Conservation (phyloP, 768 basidiomycete species). For the Pseudohyphozyma bogoriensis region DNA sequence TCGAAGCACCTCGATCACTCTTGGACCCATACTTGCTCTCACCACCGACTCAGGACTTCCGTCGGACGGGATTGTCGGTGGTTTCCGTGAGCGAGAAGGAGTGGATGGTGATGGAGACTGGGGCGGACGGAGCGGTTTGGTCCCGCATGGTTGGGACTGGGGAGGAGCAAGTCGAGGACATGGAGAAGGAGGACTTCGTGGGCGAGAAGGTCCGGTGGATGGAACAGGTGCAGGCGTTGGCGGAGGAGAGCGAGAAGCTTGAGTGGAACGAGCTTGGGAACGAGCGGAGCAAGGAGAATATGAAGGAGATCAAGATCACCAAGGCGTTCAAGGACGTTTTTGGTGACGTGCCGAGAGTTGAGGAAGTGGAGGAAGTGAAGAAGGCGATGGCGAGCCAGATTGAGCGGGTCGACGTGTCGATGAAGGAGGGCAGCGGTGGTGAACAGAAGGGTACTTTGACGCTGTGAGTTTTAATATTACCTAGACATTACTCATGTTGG, state of each 20-base stretch:
- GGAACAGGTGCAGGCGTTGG: not conserved
- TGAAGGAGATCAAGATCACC: not conserved
- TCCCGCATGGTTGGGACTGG: not conserved
- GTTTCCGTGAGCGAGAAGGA: not conserved
- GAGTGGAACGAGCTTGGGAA: too few species aligned
- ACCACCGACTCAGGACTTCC: not conserved
- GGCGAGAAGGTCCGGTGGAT: not conserved
- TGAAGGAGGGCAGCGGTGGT: not conserved
- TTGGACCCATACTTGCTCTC: conserved; percentile 16
- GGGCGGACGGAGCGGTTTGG: not conserved
- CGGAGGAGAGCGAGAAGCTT: not conserved
- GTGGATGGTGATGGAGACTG: not conserved
- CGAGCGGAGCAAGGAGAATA: not conserved
- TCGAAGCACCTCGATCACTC: not conserved
- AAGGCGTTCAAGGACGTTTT: not conserved
- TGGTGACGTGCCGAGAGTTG: not conserved
- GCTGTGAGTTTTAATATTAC: not conserved
- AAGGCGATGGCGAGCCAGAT: not conserved
- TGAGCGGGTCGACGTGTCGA: not conserved
- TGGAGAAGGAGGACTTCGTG: too few species aligned
- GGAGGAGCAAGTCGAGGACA: too few species aligned
- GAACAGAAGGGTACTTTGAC: not conserved
- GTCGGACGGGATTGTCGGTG: not conserved
- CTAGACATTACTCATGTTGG: too few species aligned
- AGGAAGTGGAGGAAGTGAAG: not conserved